Evolutionary conservation across 1,139 yeast species (phyloP).

Genomic region (Tardiomyces blankii): DNA sequence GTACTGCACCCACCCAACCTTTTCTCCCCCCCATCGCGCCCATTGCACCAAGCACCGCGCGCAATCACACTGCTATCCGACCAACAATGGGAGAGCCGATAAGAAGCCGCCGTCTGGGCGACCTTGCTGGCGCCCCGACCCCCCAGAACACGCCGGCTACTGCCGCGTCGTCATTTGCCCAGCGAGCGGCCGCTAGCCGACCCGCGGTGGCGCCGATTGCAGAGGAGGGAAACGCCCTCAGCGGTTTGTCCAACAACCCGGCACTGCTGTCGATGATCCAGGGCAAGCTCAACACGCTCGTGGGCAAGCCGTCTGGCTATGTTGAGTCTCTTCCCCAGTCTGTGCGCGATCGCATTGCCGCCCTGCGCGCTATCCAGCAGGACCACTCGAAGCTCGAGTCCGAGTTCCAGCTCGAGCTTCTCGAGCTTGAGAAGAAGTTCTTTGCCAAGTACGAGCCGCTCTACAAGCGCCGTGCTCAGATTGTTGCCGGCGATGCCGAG

Average conservation of each 20-base stretch:
- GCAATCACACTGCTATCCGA: too few species aligned
- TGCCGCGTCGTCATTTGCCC: slow-evolving; percentile 58
- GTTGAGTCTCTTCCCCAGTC: slow-evolving; percentile 64
- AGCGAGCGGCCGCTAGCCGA: slow-evolving; percentile 36
- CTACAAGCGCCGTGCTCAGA: slow-evolving; percentile 59
- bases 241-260: slow-evolving; percentile 53
- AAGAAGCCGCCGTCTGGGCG: slow-evolving; percentile 49
- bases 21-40: too few species aligned
- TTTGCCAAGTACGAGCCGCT: slow-evolving; percentile 66
- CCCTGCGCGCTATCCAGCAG: slow-evolving; percentile 76
- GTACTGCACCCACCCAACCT: too few species aligned
- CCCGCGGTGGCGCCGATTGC: slow-evolving; percentile 71
- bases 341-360: slow-evolving; percentile 69
- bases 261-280: slow-evolving; percentile 77
- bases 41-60: too few species aligned
- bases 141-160: slow-evolving; percentile 98
- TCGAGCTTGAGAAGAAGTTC: slow-evolving; percentile 77
- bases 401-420: slow-evolving; percentile 81
- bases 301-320: slow-evolving; percentile 83
- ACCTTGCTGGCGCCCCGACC: slow-evolving; percentile 90
- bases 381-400: slow-evolving; percentile 78
- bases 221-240: slow-evolving; percentile 40
- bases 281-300: slow-evolving; percentile 74
- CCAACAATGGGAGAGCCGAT: slow-evolving; percentile 53
- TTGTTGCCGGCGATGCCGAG: slow-evolving; percentile 61